A percentile compares a stretch with the other conserved stretches of the same genome.
Conservation (phyloP, 768 basidiomycete genomes). For the Sutorius australiensis region DNA sequence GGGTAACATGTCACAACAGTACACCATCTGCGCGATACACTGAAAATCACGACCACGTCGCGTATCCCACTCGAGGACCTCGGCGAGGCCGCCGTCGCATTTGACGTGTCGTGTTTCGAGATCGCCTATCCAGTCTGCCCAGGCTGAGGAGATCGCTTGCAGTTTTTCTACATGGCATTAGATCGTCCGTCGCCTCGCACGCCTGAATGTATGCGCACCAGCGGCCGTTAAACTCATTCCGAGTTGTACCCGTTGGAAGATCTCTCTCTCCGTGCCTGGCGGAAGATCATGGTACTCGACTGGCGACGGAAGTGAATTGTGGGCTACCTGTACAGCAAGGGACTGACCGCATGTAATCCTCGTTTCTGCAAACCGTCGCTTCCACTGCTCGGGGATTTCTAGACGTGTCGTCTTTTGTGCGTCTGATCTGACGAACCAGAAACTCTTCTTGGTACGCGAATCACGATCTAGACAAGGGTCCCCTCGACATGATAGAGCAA, state of each 20-base stretch:
- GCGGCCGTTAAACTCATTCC: constrained; percentile 73
- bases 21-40: constrained; percentile 65
- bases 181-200: neutral
- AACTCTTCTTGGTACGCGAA: constrained; percentile 53
- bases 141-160: constrained; percentile 71
- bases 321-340: neutral
- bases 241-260: constrained; percentile 79
- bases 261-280: constrained; percentile 63
- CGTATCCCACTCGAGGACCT: constrained; percentile 58
- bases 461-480: constrained; percentile 47
- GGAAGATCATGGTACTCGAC: constrained; percentile 65
- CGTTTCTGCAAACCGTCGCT: constrained; percentile 49
- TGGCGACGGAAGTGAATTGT: constrained; percentile 23
- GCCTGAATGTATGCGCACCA: constrained; percentile 37
- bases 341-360: constrained; percentile 65
- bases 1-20: constrained; percentile 53
- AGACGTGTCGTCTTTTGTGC: constrained; percentile 39
- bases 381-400: constrained; percentile 53
- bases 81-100: constrained; percentile 55
- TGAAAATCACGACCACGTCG: constrained; percentile 76
- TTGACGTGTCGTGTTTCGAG: constrained; percentile 56
- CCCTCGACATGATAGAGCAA: constrained; percentile 12
- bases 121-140: constrained; percentile 61
- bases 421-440: constrained; percentile 56
- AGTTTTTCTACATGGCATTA: constrained; percentile 56